Evolutionary conservation across 495 filamentous ascomycete genomes (phyloP), one percentile per base, ranked within the genome.

Genomic region (Trichoderma orchidacearum): DNA sequence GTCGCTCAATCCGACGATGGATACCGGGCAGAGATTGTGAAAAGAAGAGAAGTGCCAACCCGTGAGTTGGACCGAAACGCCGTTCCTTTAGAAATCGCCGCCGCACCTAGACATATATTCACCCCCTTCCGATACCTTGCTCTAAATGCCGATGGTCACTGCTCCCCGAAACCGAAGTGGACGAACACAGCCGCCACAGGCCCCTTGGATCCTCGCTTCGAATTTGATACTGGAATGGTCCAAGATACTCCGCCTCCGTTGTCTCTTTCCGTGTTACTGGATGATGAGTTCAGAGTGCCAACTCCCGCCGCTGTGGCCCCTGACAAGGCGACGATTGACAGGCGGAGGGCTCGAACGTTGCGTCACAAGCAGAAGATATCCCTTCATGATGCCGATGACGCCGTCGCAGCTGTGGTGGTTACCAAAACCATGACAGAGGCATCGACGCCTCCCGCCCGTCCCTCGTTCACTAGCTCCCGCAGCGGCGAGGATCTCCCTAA

Each of bases 301-400:
- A 68, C 64, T 15, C 64, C 66, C 13, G 58, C 62, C 48, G 56
- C 63, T 17, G 59, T 62, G 31, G 60, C 66, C 32, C 66, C 66
- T 9, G 62, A 67, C 41, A 54, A 54, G 23, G 59, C 55, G 4
- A 60, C 57, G 38, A 63, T 38, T 50, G 59, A 58, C 17, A 53
- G 66, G n/a, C 57, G 59, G 25, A 59, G 61, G 28, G 62, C 58
- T 9, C 62, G 31, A 32, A 65, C 57, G 23, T 53, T 66, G 15
- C 63, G 55, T 23, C 63, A 61, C 35, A 57, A 58, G 18, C 59
- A 60, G n/a, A 63, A 57, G 28, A 56, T 61, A 5, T 59, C 58
- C 8, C 51, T 63, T 18, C 60, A 50, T 25, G 31, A 58, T 3
- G 59, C 59, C 23, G 66, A 68, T 45, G 66, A 66, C 35, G 58